A percentile compares a stretch with the other conserved stretches of the same genome.
Conservation (phyloP, 352 stramenopile species). For the Hyaloperonospora brassicae region DNA sequence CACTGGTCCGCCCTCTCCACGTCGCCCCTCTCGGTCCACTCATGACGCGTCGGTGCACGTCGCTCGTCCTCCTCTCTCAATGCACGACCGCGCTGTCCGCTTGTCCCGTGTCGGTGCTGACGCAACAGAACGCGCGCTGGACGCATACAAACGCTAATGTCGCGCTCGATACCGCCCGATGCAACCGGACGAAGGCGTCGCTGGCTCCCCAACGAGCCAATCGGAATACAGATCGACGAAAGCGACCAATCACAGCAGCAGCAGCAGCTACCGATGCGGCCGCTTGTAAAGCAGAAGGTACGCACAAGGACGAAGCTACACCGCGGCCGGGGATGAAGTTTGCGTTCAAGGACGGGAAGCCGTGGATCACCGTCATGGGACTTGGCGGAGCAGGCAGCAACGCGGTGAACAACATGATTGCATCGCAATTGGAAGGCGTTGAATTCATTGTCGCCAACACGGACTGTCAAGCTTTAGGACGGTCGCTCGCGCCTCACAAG, state of each 20-base stretch:
- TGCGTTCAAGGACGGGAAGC: constrained; percentile 76
- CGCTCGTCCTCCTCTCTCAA: constrained; percentile 20
- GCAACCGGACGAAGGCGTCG: constrained; percentile 15
- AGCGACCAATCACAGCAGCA: constrained; percentile 13
- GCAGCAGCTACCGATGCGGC: neutral
- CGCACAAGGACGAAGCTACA: constrained; percentile 31
- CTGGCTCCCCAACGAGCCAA: constrained; percentile 13
- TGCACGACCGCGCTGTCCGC: constrained; percentile 4
- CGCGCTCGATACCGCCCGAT: constrained; percentile 14
- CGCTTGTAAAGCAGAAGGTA: constrained; percentile 2
- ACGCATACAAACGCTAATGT: constrained; percentile 14
- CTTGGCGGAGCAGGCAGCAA: constrained; percentile 80
- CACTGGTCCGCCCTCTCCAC: too few species aligned
- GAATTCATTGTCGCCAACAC: constrained; percentile 96
- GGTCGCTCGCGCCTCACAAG: constrained; percentile 70
- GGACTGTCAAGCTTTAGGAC: constrained; percentile 86
- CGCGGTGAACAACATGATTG: constrained; percentile 87
- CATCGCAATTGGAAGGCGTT: constrained; percentile 84
- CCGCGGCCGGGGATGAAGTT: constrained; percentile 28
- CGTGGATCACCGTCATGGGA: constrained; percentile 81
- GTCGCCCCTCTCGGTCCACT: neutral
- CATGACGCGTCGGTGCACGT: constrained; percentile 10
- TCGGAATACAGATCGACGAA: constrained; percentile 22
- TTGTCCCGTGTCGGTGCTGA: constrained; percentile 2
- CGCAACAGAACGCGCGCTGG: constrained; percentile 14